Evolutionary conservation across 2,329 filamentous ascomycete species (phyloP), one percentile per base, ranked within the genome.

Genomic region (Epichloe bromicola): DNA sequence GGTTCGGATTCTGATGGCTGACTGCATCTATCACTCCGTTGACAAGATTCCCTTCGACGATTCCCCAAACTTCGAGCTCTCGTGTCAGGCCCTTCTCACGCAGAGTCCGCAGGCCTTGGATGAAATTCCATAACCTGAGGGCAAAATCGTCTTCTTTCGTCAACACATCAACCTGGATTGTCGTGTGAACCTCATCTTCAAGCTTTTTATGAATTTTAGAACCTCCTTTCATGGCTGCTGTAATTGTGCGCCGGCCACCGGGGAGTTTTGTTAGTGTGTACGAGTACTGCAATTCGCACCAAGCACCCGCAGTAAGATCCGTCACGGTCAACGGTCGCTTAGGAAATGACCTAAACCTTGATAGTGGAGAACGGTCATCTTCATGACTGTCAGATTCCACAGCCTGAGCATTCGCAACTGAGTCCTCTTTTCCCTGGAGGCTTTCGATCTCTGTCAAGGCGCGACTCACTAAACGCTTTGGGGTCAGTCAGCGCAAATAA

Each of bases 231-330:
- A 98, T 98, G 0, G 88, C 88, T 2, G 78, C 67, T 1, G 90
- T 97, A 36, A 74, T 74, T 50, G 78, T 84, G 63, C 86, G 90
- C 52, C 79, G 79, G 1, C 91, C 93, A 61, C 84, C 72, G 0
- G 76, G 77, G 4, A 79, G 80, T 50, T 80, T 82, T 3, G 83
- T 86, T 50, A 98, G 74, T 0, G 82, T 87, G 68, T 94, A 96
- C 74, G 82, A 89, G 61, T 95, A 94, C 65, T 97, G 90, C 53
- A 97, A 67, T 67, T 98, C 91, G 65, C 93, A 98, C 93, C 93
- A 98, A 7, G 90, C 84, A 2, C 90, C 90, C 1, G 88, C 85
- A 0, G 90, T 81, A 23, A 97, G 70, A 65, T 98, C 93, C 2
- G 87, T 89, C 1, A 97, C 93, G 0, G 86, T 88, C 7, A 97